phyloP scores from a whole-genome alignment of 768 basidiomycete genomes.

The Dentipellis fragilis region DNA sequence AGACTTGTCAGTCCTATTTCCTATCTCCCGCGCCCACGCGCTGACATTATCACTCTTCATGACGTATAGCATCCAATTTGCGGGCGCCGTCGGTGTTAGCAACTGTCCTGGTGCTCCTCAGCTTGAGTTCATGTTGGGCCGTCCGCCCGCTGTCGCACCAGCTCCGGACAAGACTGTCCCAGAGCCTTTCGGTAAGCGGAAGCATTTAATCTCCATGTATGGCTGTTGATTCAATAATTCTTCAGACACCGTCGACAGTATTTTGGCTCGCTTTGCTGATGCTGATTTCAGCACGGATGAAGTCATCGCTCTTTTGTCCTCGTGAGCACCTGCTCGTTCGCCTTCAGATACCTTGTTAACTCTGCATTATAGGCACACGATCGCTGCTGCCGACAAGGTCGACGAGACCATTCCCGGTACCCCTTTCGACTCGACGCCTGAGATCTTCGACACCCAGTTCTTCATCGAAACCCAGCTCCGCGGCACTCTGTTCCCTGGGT shows the following conservation, averaged over 20 bases:
- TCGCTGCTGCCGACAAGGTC: slow-evolving; percentile 13
- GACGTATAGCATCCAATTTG: slow-evolving; percentile 23
- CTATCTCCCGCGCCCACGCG: background rate
- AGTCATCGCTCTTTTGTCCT: slow-evolving; percentile 25
- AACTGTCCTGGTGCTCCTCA: slow-evolving; percentile 32
- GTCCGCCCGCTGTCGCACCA: slow-evolving; percentile 19
- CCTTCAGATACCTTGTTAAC: background rate
- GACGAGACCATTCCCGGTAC: slow-evolving; percentile 21
- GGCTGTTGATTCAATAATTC: background rate
- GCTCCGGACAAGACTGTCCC: slow-evolving; percentile 23
- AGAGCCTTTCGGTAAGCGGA: slow-evolving; percentile 16
- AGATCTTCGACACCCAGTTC: slow-evolving; percentile 33
- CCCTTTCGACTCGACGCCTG: slow-evolving; percentile 38
- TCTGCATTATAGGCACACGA: slow-evolving; percentile 7
- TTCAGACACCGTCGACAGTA: slow-evolving; percentile 14
- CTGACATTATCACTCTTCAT: background rate
- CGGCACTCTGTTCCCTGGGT: slow-evolving; percentile 33
- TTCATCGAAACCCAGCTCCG: slow-evolving; percentile 34
- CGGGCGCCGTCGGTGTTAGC: slow-evolving; percentile 24
- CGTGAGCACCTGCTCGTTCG: slow-evolving; percentile 13
- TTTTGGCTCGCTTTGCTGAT: slow-evolving; percentile 23
- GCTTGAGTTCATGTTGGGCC: slow-evolving; percentile 29
- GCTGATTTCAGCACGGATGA: slow-evolving; percentile 25
- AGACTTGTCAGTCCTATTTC: slow-evolving; percentile 31
- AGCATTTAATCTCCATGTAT: background rate